These are phyloP conservation scores for Podospora didyma DNA, from an alignment of 495 filamentous ascomycete species.

Conservation along the genomic window DNA sequence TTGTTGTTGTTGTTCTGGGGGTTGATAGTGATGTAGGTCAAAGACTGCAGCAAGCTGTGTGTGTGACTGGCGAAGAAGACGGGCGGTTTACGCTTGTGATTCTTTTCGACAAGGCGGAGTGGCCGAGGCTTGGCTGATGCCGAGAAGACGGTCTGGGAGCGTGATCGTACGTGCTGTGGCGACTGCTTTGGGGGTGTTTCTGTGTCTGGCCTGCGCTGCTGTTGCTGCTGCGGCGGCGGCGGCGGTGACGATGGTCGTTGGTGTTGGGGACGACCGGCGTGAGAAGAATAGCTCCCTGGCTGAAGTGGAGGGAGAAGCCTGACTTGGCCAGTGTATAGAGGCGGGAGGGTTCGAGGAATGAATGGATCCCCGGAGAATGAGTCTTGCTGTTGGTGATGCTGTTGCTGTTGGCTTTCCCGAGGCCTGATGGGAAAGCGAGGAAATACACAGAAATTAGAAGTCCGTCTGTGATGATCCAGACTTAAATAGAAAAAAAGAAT, in stretches of 20 bases:
- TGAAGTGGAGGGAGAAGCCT: not conserved
- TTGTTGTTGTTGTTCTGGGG: too few species aligned
- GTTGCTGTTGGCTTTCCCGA: constrained; percentile 9
- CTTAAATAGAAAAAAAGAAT: constrained; percentile 2
- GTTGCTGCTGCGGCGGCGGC: not conserved
- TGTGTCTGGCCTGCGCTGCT: not conserved
- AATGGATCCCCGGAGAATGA: constrained; percentile 5
- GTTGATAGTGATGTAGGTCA: constrained; percentile 42
- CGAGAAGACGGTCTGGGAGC: constrained; percentile 10
- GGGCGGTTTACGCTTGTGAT: constrained; percentile 16
- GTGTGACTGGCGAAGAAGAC: constrained; percentile 23
- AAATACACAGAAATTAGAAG: constrained; percentile 15
- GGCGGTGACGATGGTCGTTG: not conserved
- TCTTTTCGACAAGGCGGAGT: constrained; percentile 24
- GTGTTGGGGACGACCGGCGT: not conserved
- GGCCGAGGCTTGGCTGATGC: constrained; percentile 18
- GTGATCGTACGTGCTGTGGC: constrained; percentile 3
- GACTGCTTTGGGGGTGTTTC: constrained; percentile 3
- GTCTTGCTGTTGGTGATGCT: constrained; percentile 1
- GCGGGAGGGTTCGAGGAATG: constrained; percentile 4
- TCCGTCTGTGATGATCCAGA: constrained; percentile 18
- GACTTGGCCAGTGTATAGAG: not conserved
- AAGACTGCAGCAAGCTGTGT: constrained; percentile 23
- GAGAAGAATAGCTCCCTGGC: not conserved
- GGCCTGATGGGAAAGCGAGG: constrained; percentile 20